These are phyloP conservation scores for carrot (Daucus carota) DNA, from an alignment of 129 eudicot species.

Conservation along the genomic window DNA sequence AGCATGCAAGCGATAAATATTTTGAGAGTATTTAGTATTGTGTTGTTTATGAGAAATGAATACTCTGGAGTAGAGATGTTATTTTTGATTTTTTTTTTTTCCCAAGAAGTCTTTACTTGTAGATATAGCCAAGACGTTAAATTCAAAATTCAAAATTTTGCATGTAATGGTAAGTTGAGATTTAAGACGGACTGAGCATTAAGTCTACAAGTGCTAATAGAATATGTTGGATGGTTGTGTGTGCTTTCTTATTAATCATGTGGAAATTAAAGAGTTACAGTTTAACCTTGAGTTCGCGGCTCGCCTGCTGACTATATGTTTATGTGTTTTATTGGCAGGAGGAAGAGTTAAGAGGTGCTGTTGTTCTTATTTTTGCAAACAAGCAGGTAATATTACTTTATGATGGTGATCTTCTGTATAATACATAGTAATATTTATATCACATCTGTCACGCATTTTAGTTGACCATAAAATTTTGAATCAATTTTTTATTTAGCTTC, in stretches of 20 bases:
- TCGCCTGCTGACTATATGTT: too few species aligned
- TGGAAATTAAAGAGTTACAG: not conserved
- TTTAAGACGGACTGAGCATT: not conserved
- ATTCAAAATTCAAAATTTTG: not conserved
- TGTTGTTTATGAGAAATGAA: not conserved
- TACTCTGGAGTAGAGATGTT: not conserved
- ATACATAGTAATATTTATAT: not conserved
- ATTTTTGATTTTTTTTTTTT: too few species aligned
- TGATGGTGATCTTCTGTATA: not conserved
- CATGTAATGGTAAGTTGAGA: not conserved
- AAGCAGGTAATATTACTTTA: constrained; percentile 56
- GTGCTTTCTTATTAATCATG: not conserved
- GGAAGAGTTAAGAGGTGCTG: constrained; percentile 93
- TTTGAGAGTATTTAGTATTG: not conserved
- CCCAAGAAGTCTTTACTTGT: not conserved
- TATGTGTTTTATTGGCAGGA: constrained; percentile 42
- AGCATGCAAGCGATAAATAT: not conserved
- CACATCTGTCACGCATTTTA: not conserved
- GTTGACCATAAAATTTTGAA: not conserved
- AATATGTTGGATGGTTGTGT: not conserved
- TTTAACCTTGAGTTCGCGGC: not conserved
- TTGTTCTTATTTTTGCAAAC: constrained; percentile 89
- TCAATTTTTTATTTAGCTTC: not conserved
- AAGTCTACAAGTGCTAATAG: too few species aligned
- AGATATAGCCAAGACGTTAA: not conserved